Base-by-base conservation (phyloP, 495 filamentous ascomycete species). In the Lepidopterella palustris region DNA sequence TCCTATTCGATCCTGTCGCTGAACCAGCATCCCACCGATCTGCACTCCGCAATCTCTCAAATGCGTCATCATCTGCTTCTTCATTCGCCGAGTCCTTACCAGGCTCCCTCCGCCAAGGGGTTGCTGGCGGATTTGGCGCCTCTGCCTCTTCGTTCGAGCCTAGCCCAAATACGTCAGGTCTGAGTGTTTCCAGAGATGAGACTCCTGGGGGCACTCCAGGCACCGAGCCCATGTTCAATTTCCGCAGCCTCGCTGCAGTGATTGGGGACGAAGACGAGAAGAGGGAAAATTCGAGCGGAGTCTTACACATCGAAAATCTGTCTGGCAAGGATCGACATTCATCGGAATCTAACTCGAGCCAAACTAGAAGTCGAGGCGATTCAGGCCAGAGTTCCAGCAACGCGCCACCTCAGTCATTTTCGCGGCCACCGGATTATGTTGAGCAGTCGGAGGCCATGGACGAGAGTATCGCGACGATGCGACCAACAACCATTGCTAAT, bases 171-270 rank as follows among this genome's bases (percentile, higher is more conserved):
- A 68, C 53, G 15, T 75, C 73, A 51, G 70, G 73, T 32, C 50
- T 76, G 20, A 59, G 55, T n/a, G 55, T 58, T 8, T 60, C 55
- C n/a, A 67, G 61, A n/a, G 63, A 66, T 27, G 68, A 72, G 1
- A 58, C 64, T 4, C 53, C 54, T 15, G 58, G 63, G 0, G 62
- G 61, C 6, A 71, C 71, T 0, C 66, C 74, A 39, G 80, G 82
- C 48, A 71, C 76, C 0, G 92, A 96, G 65, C 83, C 88, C 1
- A 83, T 95, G 83, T 92, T 95, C 75, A 96, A 95, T 71, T 96
- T 97, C 66, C 78, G 88, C 55, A 96, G 90, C 63, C 76, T 97
- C 25, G 88, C 88, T 3, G 88, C 87, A 59, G 87, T 96, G 67
- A 90, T 96, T 55, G 88, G 85, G 3, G 76, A 83, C 29, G 84